Base-by-base conservation (phyloP, 179 eudicot genomes). In the Drosera spatulata region DNA sequence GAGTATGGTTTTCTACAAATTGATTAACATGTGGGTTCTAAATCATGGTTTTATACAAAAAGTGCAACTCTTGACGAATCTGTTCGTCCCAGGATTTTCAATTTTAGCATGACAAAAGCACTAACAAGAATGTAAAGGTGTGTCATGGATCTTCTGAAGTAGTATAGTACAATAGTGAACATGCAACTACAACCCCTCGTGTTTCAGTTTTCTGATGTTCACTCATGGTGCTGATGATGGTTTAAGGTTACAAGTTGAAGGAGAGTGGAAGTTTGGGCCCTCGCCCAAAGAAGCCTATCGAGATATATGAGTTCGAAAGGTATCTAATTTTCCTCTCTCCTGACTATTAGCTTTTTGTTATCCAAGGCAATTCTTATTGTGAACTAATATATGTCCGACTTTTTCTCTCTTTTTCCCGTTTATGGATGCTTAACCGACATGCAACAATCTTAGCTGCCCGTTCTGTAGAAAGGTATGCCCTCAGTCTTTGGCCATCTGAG, bases 291-390 rank as follows among this genome's bases (percentile, higher is more conserved):
- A 82, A 86, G 75, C 93, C 96, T 66, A 82, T 93, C 60, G 93
- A 93, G 84, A 84, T 93, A 55, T 93, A 93, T 56, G 99, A 93
- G 72, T 93, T 86, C 81, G 99, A 93, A 76, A 68, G 99, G 99
- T 86, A 79, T 39, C 10, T 44, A 46, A 45, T n/a, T 33, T 64
- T 53, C 66, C 47, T 57, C 42, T 55, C 33, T 22, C 33, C 33
- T 22, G 33, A 22, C 33, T 0, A 22, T 10, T 54, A 45, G 41
- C 53, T 10, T 47, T 56, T 62, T 60, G 61, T 62, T 61, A 42
- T 41, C 45, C 44, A 22, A 39, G 55, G 39, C 54, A 6, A 42
- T 39, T 50, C 51, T 41, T 58, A 41, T 56, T n/a, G 40, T 46
- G 39, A 13, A 11, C 14, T 45, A 40, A 59, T 39, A 59, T 45